phyloP scores from a whole-genome alignment of 495 filamentous ascomycete genomes.

The Rhizodiscina lignyota region DNA sequence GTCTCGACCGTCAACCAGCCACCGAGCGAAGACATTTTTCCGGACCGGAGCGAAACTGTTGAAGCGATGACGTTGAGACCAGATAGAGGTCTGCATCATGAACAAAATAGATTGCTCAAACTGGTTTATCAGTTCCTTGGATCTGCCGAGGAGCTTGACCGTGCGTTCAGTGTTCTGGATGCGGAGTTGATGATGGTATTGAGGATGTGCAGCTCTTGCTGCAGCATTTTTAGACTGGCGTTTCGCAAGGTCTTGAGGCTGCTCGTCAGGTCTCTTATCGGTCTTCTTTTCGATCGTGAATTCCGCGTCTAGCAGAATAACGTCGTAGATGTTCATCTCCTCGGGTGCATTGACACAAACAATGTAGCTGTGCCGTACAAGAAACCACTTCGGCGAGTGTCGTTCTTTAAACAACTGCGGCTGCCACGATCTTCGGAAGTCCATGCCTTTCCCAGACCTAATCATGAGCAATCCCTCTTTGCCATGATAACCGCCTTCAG shows the following conservation, averaged over 20 bases:
- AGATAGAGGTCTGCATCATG: constrained; percentile 66
- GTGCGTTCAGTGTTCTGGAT: constrained; percentile 77
- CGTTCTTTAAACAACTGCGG: constrained; percentile 59
- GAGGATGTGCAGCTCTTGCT: constrained; percentile 44
- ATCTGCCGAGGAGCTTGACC: constrained; percentile 79
- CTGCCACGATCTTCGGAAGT: constrained; percentile 66
- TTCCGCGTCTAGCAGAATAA: constrained; percentile 78
- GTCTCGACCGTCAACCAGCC: constrained; percentile 91
- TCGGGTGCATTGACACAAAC: constrained; percentile 96
- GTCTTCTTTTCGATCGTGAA: constrained; percentile 64
- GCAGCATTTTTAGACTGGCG: no score
- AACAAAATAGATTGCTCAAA: constrained; percentile 83
- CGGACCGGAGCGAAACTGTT: constrained; percentile 87
- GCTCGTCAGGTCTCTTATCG: constrained; percentile 38
- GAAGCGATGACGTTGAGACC: constrained; percentile 73
- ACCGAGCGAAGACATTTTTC: constrained; percentile 76
- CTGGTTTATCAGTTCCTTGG: constrained; percentile 73
- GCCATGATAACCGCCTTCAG: constrained; percentile 91
- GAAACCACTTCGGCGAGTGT: constrained; percentile 90
- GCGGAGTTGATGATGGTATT: constrained; percentile 65
- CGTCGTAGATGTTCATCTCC: constrained; percentile 98
- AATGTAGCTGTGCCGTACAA: constrained; percentile 93
- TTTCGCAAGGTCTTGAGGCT: constrained; percentile 27
- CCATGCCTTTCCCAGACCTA: constrained; percentile 76
- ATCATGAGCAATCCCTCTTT: constrained; percentile 94